phyloP scores from a whole-genome alignment of 2,329 filamentous ascomycete species.

The Myriangium duriaei region DNA sequence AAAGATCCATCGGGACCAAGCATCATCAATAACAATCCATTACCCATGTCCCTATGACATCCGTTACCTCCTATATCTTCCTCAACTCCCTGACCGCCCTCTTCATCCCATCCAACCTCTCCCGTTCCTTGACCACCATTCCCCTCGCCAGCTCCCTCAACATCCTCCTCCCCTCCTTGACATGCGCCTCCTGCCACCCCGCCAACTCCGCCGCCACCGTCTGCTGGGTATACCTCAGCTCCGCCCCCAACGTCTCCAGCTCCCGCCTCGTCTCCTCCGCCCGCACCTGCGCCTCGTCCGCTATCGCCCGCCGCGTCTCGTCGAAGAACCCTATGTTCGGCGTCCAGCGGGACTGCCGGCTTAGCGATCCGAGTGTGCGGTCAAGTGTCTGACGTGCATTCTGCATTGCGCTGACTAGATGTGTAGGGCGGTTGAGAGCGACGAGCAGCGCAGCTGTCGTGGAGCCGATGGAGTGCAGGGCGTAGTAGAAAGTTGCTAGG shows the following conservation, averaged over 20 bases:
- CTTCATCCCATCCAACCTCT: conserved; percentile 66
- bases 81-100: conserved; percentile 55
- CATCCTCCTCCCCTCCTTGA: conserved; percentile 60
- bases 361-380: conserved; percentile 61
- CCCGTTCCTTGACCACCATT: conserved; percentile 69
- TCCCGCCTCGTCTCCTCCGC: conserved; percentile 59
- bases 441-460: conserved; percentile 71
- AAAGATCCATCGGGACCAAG: too few relatives aligned
- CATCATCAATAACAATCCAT: too few relatives aligned
- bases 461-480: conserved; percentile 66
- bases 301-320: conserved; percentile 69
- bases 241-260: conserved; percentile 60
- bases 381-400: conserved; percentile 64
- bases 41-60: too few relatives aligned
- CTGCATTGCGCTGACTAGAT: conserved; percentile 65
- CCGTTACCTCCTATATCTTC: too few relatives aligned
- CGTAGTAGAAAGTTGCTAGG: conserved; percentile 58
- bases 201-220: conserved; percentile 85
- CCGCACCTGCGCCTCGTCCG: conserved; percentile 74
- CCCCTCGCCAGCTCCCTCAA: conserved; percentile 63
- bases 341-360: conserved; percentile 66
- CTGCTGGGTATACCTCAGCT: conserved; percentile 84
- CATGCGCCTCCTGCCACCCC: conserved; percentile 85
- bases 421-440: conserved; percentile 66
- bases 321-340: conserved; percentile 55